These are phyloP conservation scores for Kwoniella pini DNA, from an alignment of 768 basidiomycete genomes.

Conservation along the genomic window DNA sequence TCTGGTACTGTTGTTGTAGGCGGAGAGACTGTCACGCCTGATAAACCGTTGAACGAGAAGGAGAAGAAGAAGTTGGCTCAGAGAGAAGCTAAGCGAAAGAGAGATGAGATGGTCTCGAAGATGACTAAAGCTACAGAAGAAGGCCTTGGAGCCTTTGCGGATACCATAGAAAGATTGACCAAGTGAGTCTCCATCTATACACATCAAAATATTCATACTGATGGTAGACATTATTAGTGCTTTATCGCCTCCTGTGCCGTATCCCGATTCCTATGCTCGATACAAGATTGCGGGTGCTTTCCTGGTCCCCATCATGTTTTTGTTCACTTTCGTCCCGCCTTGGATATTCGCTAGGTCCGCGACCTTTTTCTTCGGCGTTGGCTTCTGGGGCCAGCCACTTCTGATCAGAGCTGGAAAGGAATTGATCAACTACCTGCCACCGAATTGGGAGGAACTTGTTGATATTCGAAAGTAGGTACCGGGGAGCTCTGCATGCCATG, in stretches of 20 bases:
- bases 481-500: too few relatives aligned
- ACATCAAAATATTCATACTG: neutral
- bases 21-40: constrained; percentile 30
- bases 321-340: constrained; percentile 52
- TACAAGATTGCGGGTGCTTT: constrained; percentile 54
- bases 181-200: constrained; percentile 46
- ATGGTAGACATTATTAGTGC: constrained; percentile 35
- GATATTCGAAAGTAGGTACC: constrained; percentile 54
- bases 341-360: constrained; percentile 51
- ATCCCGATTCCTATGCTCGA: constrained; percentile 53
- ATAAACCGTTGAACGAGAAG: constrained; percentile 41
- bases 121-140: constrained; percentile 54
- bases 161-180: constrained; percentile 51
- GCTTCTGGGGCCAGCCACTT: constrained; percentile 55
- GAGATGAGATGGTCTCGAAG: constrained; percentile 54
- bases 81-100: constrained; percentile 52
- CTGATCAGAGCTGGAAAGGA: constrained; percentile 43
- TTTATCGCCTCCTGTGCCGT: constrained; percentile 52
- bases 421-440: constrained; percentile 49
- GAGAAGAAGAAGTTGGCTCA: constrained; percentile 48
- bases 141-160: constrained; percentile 53
- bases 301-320: constrained; percentile 51
- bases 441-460: constrained; percentile 56
- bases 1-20: constrained; percentile 39
- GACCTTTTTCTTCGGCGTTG: constrained; percentile 54